phyloP scores from a whole-genome alignment of 768 basidiomycete species.

The Dentipellis sp. region DNA sequence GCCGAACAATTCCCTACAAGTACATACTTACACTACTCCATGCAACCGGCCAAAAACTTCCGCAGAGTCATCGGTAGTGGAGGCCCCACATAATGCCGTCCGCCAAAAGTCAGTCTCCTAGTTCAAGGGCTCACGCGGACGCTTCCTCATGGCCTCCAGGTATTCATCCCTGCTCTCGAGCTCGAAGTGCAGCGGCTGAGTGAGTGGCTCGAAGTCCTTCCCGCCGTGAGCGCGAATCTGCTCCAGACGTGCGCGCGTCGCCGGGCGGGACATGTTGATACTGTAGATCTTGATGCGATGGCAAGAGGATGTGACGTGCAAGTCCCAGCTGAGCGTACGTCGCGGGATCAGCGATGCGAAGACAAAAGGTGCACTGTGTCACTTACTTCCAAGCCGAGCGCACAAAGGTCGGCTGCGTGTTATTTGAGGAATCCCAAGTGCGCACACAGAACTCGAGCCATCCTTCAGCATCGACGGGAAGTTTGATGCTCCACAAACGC shows the following conservation, averaged over 20 bases:
- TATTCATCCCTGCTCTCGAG: slow-evolving; percentile 18
- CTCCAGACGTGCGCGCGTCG: slow-evolving; percentile 33
- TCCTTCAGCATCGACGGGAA: slow-evolving; percentile 46
- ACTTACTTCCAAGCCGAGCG: slow-evolving; percentile 47
- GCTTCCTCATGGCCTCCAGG: slow-evolving; percentile 11
- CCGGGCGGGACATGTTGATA: slow-evolving; percentile 34
- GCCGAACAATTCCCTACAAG: too few relatives aligned
- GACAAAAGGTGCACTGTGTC: neutral
- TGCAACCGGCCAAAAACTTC: too few relatives aligned
- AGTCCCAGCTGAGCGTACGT: slow-evolving; percentile 31
- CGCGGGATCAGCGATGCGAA: neutral
- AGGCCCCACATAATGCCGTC: neutral
- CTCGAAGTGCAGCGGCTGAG: slow-evolving; percentile 29
- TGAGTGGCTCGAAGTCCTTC: slow-evolving; percentile 31
- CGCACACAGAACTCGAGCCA: slow-evolving; percentile 49
- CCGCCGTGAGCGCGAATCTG: slow-evolving; percentile 28
- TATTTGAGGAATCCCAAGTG: slow-evolving; percentile 49
- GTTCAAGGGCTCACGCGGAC: slow-evolving; percentile 14
- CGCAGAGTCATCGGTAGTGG: too few relatives aligned
- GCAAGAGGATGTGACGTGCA: slow-evolving; percentile 44
- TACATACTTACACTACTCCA: too few relatives aligned
- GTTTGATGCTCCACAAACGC: slow-evolving; percentile 42
- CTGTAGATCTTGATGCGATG: slow-evolving; percentile 48
- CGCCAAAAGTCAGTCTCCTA: neutral
- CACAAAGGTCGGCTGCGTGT: slow-evolving; percentile 46